Conservation (phyloP, 768 basidiomycete genomes). For the Rhodotorula babjevae region DNA sequence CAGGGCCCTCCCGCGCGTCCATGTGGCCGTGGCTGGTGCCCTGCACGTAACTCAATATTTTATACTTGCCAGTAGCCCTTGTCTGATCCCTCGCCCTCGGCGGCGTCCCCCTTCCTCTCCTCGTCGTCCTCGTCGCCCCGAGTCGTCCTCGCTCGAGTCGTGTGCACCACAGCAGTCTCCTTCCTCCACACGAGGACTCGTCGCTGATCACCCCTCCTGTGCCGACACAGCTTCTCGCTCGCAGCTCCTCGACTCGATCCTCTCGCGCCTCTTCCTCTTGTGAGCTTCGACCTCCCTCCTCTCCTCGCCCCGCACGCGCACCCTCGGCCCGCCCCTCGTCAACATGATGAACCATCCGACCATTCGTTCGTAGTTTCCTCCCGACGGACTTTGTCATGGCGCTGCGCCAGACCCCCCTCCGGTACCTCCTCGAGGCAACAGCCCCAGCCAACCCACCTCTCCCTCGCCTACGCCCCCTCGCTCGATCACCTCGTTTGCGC, state of each 20-base stretch:
- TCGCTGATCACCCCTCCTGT: background rate
- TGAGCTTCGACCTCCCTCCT: background rate
- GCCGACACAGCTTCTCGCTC: background rate
- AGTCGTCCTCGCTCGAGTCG: background rate
- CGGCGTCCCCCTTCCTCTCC: background rate
- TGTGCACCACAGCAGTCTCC: background rate
- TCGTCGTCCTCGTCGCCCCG: background rate
- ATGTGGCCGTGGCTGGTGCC: background rate
- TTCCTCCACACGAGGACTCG: background rate
- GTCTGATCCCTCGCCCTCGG: conserved; percentile 23
- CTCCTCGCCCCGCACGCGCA: too few species aligned
- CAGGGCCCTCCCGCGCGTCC: conserved; percentile 12
- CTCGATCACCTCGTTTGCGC: background rate
- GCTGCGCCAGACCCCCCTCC: background rate
- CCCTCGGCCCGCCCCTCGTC: background rate
- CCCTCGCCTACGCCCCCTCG: background rate
- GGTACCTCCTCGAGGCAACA: background rate
- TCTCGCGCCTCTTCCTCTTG: background rate
- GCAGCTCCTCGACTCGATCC: background rate
- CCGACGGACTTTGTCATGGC: background rate
- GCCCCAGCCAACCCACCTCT: background rate
- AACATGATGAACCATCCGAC: background rate
- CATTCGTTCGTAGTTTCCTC: conserved; percentile 12
- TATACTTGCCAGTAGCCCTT: conserved; percentile 37
- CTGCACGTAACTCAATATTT: conserved; percentile 9